Evolutionary conservation across 176 grass and related monocot species (phyloP).

Genomic region (Carex kokanica): DNA sequence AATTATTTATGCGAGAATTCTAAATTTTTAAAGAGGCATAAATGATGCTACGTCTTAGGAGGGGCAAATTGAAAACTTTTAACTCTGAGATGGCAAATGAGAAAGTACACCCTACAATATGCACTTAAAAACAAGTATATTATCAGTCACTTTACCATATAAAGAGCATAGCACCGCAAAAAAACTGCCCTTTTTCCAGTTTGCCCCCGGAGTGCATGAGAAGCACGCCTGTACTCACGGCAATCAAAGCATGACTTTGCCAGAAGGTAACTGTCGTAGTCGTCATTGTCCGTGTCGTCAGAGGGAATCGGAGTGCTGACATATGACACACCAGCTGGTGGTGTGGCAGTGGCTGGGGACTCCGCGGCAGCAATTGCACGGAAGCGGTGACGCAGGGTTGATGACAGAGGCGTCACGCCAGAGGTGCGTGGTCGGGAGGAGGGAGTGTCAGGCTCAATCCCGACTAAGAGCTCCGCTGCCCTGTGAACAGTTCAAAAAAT

Average conservation of each 20-base stretch:
- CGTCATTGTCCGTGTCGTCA: conserved; percentile 58
- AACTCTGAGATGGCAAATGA: not conserved
- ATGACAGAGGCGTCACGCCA: conserved; percentile 56
- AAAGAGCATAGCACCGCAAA: conserved; percentile 95
- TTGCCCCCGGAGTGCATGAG: conserved; percentile 59
- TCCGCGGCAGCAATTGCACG: conserved; percentile 39
- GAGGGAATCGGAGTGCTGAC: conserved; percentile 79
- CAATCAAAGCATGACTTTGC: conserved; percentile 98
- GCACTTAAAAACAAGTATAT: not conserved
- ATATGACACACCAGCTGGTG: conserved; percentile 79
- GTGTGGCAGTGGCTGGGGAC: conserved; percentile 39
- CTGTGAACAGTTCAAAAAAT: conserved; percentile 30
- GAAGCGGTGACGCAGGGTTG: conserved; percentile 65
- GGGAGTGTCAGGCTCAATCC: conserved; percentile 57
- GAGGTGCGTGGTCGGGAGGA: conserved; percentile 36
- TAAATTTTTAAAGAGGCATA: not conserved
- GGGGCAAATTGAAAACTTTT: not conserved
- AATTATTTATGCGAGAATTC: not conserved
- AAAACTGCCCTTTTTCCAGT: conserved; percentile 67
- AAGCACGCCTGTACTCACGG: conserved; percentile 84
- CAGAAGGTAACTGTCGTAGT: conserved; percentile 81
- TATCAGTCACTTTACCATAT: conserved; percentile 48
- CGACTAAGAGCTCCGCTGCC: conserved; percentile 80
- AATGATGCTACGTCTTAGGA: not conserved
- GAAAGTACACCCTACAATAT: not conserved